These are phyloP conservation scores for Lyophyllum decastes DNA, from an alignment of 768 basidiomycete species.

Conservation along the genomic window DNA sequence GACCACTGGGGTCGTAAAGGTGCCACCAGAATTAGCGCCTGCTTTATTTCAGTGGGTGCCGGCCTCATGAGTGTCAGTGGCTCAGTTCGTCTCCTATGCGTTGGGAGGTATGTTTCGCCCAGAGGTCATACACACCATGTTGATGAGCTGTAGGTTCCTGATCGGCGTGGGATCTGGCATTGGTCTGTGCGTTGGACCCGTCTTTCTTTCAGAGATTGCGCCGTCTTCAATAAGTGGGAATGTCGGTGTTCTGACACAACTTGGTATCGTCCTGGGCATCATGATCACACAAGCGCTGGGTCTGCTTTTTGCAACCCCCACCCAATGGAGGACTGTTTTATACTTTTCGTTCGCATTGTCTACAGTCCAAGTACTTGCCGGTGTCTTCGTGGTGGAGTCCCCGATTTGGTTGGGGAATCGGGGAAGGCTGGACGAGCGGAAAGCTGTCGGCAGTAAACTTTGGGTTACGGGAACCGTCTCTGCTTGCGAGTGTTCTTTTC, in stretches of 20 bases:
- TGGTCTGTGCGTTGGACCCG: constrained; percentile 77
- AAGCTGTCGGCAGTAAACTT: constrained; percentile 45
- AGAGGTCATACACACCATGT: neutral
- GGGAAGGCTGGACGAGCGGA: constrained; percentile 51
- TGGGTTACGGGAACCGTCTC: constrained; percentile 46
- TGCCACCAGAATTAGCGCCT: constrained; percentile 60
- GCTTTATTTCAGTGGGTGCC: constrained; percentile 58
- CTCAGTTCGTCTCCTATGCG: constrained; percentile 51
- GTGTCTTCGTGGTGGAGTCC: constrained; percentile 63
- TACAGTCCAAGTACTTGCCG: constrained; percentile 55
- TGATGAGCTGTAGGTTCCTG: constrained; percentile 45
- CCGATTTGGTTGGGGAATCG: constrained; percentile 64
- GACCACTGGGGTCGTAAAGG: constrained; percentile 72
- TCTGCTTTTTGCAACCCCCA: constrained; percentile 66
- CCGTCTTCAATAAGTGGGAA: constrained; percentile 75
- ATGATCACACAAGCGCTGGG: constrained; percentile 85
- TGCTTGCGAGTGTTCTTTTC: constrained; percentile 23
- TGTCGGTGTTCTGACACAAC: constrained; percentile 82
- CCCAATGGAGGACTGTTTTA: constrained; percentile 72
- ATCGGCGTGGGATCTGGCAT: constrained; percentile 74
- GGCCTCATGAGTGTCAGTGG: constrained; percentile 65
- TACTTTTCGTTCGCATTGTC: constrained; percentile 61
- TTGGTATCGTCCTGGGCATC: constrained; percentile 84
- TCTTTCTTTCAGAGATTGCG: constrained; percentile 85
- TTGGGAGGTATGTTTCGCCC: constrained; percentile 61